A percentile compares a stretch with the other conserved stretches of the same genome.
Evolutionary conservation across 2,329 filamentous ascomycete genomes (phyloP).

Genomic region (Hyphodiscus sp.): DNA sequence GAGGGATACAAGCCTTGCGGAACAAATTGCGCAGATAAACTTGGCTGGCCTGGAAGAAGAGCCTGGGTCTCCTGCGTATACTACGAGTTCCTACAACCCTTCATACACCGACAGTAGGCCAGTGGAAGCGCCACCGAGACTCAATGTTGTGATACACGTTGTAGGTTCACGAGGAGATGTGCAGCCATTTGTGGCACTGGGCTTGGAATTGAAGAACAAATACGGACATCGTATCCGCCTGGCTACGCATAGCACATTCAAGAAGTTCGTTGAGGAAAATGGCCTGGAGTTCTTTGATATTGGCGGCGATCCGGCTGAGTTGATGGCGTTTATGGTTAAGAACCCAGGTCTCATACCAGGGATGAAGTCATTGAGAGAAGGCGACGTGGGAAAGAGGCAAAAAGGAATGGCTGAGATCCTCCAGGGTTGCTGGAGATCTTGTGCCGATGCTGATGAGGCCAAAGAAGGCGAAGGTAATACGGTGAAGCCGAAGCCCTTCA

Average conservation of each 20-base stretch:
- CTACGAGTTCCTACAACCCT: conserved; percentile 36
- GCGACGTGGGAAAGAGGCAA: conserved; percentile 66
- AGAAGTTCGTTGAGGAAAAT: conserved; percentile 42
- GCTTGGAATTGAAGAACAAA: conserved; percentile 41
- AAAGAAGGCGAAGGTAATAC: background rate
- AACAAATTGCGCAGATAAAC: conserved; percentile 56
- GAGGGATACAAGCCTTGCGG: conserved; percentile 54
- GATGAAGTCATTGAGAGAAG: conserved; percentile 63
- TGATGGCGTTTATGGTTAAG: conserved; percentile 91
- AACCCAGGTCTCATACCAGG: conserved; percentile 78
- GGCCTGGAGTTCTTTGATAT: conserved; percentile 54
- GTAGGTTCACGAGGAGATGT: conserved; percentile 68
- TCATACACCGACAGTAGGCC: conserved; percentile 49
- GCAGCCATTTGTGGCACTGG: conserved; percentile 66
- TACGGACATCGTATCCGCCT: conserved; percentile 50
- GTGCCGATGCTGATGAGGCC: conserved; percentile 49
- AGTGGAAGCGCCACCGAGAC: conserved; percentile 2
- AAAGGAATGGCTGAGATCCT: conserved; percentile 70
- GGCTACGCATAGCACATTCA: conserved; percentile 49
- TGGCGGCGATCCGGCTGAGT: conserved; percentile 60
- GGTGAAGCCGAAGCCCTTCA: conserved; percentile 13
- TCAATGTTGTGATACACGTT: conserved; percentile 67
- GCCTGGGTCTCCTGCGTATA: conserved; percentile 37
- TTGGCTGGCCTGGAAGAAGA: conserved; percentile 31
- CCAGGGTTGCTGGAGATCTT: conserved; percentile 76